phyloP scores from a whole-genome alignment of 2,329 filamentous ascomycete species.

The Lachnellula occidentalis region DNA sequence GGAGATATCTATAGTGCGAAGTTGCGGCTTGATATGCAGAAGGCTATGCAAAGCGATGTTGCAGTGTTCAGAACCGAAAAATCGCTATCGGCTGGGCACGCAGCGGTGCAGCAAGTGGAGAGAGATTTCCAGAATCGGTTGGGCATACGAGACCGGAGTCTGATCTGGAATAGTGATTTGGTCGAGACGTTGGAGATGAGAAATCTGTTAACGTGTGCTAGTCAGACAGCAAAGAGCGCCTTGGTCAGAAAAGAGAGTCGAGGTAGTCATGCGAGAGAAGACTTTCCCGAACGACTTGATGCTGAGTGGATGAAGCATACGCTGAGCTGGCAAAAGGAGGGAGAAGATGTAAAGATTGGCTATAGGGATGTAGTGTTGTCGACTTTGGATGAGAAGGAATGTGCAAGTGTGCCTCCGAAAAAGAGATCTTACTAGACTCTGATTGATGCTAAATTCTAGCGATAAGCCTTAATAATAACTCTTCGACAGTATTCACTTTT shows the following conservation, averaged over 20 bases:
- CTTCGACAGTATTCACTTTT: no score
- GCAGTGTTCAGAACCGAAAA: conserved; percentile 41
- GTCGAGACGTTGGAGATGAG: conserved; percentile 42
- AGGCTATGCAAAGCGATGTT: conserved; percentile 41
- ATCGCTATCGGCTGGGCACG: conserved; percentile 32
- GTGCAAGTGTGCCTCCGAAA: conserved; percentile 24
- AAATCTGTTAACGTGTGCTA: conserved; percentile 42
- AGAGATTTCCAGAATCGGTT: conserved; percentile 31
- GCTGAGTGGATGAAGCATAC: conserved; percentile 42
- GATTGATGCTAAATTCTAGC: no score
- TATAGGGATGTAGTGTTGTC: conserved; percentile 38
- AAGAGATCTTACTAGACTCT: conserved; percentile 39
- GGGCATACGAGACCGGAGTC: conserved; percentile 35
- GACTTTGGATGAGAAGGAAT: conserved; percentile 41
- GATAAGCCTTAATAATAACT: no score
- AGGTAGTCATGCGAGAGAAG: conserved; percentile 43
- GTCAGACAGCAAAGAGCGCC: conserved; percentile 41
- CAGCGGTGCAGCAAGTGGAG: conserved; percentile 32
- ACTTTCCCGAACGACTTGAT: conserved; percentile 40
- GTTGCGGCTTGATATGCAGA: conserved; percentile 39
- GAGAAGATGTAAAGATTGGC: conserved; percentile 36
- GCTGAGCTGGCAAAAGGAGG: conserved; percentile 40
- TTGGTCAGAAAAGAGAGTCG: conserved; percentile 39
- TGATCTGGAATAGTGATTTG: conserved; percentile 46
- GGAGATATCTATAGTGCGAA: conserved; percentile 35